Evolutionary conservation across 2,329 filamentous ascomycete species (phyloP).

Genomic region (Diaporthe sp.): DNA sequence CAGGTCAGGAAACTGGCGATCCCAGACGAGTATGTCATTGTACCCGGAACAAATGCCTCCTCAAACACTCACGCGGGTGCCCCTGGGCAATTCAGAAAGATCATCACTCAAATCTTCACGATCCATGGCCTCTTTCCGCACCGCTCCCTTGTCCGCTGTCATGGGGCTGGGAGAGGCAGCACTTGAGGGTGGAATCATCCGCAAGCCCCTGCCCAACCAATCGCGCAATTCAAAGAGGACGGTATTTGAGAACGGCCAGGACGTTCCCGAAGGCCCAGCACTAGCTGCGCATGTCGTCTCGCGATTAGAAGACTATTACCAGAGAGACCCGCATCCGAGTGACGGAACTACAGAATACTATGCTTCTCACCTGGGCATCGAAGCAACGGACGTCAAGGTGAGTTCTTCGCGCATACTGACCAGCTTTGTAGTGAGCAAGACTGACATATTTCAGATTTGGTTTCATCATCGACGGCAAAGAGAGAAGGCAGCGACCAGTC

Average conservation of each 20-base stretch:
- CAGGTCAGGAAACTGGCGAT: conserved; percentile 5
- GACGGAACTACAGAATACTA: conserved; percentile 62
- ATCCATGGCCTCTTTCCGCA: not conserved
- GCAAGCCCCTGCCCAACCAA: conserved; percentile 57
- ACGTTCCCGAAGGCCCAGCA: conserved; percentile 54
- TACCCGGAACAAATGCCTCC: conserved; percentile 1
- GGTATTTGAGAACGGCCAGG: conserved; percentile 46
- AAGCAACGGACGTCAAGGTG: conserved; percentile 61
- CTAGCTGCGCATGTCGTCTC: conserved; percentile 61
- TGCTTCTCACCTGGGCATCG: conserved; percentile 64
- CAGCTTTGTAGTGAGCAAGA: not conserved
- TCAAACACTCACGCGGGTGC: conserved; percentile 9
- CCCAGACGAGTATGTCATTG: conserved; percentile 2
- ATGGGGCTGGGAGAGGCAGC: conserved; percentile 33
- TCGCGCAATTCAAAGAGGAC: conserved; percentile 53
- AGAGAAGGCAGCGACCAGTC: conserved; percentile 55
- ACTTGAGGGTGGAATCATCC: conserved; percentile 46
- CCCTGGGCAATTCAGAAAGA: conserved; percentile 19
- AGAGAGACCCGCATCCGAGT: conserved; percentile 57
- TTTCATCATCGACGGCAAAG: conserved; percentile 64
- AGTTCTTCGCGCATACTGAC: conserved; percentile 36
- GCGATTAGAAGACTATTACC: conserved; percentile 65
- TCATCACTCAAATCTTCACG: conserved; percentile 20
- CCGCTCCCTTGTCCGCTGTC: conserved; percentile 18
- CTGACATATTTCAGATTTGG: conserved; percentile 51